Evolutionary conservation across 176 grass and related monocot species (phyloP).

Genomic region (Avena eriantha): DNA sequence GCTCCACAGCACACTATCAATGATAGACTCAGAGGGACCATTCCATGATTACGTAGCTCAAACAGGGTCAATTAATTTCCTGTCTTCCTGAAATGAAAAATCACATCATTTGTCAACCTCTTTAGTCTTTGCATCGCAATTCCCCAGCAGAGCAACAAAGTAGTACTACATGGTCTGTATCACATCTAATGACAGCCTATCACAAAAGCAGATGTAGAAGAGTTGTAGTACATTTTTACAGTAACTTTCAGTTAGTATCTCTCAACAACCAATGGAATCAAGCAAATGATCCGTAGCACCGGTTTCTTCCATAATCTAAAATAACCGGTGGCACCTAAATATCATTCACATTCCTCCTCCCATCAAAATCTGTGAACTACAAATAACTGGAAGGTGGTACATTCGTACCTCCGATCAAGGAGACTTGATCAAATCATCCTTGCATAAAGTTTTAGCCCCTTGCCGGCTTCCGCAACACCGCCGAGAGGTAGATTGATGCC

Average conservation of each 20-base stretch:
- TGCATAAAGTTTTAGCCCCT: conserved; percentile 36
- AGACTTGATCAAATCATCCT: background rate
- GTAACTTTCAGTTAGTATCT: conserved; percentile 30
- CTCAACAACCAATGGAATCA: conserved; percentile 43
- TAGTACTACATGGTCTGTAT: background rate
- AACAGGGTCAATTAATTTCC: conserved; percentile 3
- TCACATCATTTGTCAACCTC: conserved; percentile 25
- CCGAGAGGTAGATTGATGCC: conserved; percentile 60
- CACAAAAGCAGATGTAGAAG: conserved; percentile 31
- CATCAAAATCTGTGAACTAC: conserved; percentile 36
- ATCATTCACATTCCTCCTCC: background rate
- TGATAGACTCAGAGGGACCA: background rate
- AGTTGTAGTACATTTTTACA: conserved; percentile 6
- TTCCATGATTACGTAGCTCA: background rate
- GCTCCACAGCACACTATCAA: background rate
- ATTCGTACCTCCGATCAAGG: conserved; percentile 45
- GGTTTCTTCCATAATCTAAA: background rate
- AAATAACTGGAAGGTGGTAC: conserved; percentile 27
- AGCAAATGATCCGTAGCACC: background rate
- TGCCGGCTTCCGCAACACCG: conserved; percentile 72
- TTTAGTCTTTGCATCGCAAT: background rate
- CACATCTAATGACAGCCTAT: conserved; percentile 25
- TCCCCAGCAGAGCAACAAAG: conserved; percentile 15
- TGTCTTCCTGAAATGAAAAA: conserved; percentile 31
- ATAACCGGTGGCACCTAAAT: conserved; percentile 28